Base-by-base conservation (phyloP, 441 rosid species). In the Bocquillonia castaneifolia region DNA sequence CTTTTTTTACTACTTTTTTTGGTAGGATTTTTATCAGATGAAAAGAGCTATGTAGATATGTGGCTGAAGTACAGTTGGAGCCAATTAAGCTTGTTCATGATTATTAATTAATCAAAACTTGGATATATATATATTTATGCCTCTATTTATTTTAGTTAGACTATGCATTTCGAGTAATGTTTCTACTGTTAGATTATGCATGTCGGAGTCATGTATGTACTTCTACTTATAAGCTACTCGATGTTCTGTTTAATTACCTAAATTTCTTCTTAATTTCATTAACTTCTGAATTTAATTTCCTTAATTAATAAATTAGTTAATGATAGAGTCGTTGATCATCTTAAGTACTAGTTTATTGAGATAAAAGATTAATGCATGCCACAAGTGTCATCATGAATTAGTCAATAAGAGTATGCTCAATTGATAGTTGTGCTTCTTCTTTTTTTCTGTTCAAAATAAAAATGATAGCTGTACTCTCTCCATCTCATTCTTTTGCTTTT, bases 31-130 rank as follows among this genome's bases (percentile, higher is more conserved):
- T 12, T 59, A 23, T 69, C 50, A 50, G 51, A 20, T 10, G 22
- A 26, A 58, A 23, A 59, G 10, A 39, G 42, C 55, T 55, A 50
- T 60, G 66, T 50, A 37, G 6, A 50, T 51, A 26, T 34, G 50
- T 48, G 20, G 65, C 48, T 59, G 23, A 48, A 45, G 42, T 44
- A 39, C 28, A 40, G 23, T 45, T 67, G 51, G 51, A 67, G 40
- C 17, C 20, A 22, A 59, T 28, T 29, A n/a, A 32, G 65, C 65
- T 36, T 45, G 47, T 58, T 68, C 47, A 28, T 40, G 53, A 37
- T 34, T 29, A 36, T 25, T 10, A 36, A n/a, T n/a, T 17, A n/a
- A 14, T 23, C 10, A 14, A 52, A 66, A 18, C 10, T 18, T 15
- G 18, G 7, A n/a, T 13, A 14, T 15, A 7, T 39, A 47, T 47